Evolutionary conservation across 768 basidiomycete genomes (phyloP), one percentile per base, ranked within the genome.

Genomic region (Russula earlei): DNA sequence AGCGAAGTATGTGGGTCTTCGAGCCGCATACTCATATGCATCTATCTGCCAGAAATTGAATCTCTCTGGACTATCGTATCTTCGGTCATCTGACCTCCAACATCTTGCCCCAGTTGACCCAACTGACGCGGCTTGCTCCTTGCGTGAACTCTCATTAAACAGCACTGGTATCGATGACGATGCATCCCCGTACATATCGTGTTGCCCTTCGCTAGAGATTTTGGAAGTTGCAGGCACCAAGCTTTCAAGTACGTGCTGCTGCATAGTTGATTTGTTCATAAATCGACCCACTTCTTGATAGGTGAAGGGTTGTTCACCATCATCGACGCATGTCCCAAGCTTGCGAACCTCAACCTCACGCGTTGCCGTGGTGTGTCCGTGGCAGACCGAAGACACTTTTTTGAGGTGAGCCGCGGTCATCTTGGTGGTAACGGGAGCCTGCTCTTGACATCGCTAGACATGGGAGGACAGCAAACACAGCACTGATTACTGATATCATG

Each of bases 311-410:
- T 87, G 20, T 80, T 80, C 60, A 59, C 67, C 2, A 75, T 87
- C 36, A 70, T 87, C 29, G 79, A 85, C 60, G 73, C 72, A 0
- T 87, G 85, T 60, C 59, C 70, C 2, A 70, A 68, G 27, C 69
- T 87, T 27, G 67, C 71, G 54, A 76, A 70, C n/a, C 64, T 87
- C 14, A 79, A 85, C 63, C 68, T 87, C 43, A 86, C 82, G 4
- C 80, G 83, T 56, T 87, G 85, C 58, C 74, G 85, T 49, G 78
- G 85, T 5, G 73, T 87, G 51, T 71, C 64, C 6, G 74, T 85
- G 5, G 71, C 72, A 0, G 82, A 85, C 58, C 70, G 85, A 24
- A 74, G 85, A 14, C 75, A 75, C 7, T 82, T 87, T 62, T 87
- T 87, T 62, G 82, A 86, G 72, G 84, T 77, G 48, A 38, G 59